phyloP scores from a whole-genome alignment of 108 stramenopile genomes.

The Nitzschia palea region DNA sequence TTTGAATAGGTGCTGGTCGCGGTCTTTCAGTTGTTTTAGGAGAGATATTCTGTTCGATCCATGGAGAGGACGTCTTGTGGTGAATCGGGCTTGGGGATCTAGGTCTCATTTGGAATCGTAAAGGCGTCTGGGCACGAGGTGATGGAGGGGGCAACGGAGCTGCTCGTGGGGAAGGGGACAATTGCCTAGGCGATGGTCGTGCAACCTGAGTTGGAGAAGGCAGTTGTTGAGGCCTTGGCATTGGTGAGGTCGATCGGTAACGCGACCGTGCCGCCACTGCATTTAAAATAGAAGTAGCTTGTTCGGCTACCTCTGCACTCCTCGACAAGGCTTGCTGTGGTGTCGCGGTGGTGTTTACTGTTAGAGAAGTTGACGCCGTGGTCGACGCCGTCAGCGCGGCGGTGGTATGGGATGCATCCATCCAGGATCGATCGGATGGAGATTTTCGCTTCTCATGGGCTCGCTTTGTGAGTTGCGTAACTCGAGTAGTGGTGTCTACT shows the following conservation, averaged over 20 bases:
- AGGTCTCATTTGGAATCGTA: not conserved
- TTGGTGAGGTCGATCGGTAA: constrained; percentile 4
- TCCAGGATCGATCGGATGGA: not conserved
- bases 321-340: constrained; percentile 8
- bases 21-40: not conserved
- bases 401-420: constrained; percentile 6
- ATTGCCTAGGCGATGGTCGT: not conserved
- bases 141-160: not conserved
- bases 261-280: not conserved
- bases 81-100: constrained; percentile 3
- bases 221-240: not conserved
- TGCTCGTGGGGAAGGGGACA: not conserved
- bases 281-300: constrained; percentile 4
- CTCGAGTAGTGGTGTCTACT: constrained; percentile 1
- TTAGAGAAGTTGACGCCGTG: not conserved
- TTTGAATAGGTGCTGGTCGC: not conserved
- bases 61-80: constrained; percentile 8
- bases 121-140: not conserved
- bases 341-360: not conserved
- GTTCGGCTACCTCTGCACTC: constrained; percentile 1
- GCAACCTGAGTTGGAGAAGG: not conserved
- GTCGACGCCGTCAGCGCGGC: constrained; percentile 11
- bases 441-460: constrained; percentile 10
- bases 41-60: constrained; percentile 6
- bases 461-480: constrained; percentile 3